Conservation (phyloP, 345 rosid genomes). For the Acer negundo region DNA sequence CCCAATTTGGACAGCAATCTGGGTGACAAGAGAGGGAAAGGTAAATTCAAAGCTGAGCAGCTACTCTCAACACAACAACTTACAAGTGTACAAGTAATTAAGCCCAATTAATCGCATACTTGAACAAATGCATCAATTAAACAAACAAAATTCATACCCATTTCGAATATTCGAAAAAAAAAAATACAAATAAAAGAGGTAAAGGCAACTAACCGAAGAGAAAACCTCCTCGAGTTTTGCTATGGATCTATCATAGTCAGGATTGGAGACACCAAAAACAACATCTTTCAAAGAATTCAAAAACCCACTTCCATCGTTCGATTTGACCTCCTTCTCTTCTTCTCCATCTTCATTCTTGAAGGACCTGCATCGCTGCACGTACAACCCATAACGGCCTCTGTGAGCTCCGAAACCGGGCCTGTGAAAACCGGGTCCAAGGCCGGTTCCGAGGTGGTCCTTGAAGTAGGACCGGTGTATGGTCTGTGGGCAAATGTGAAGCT, state of each 20-base stretch:
- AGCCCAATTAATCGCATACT: neutral
- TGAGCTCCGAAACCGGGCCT: constrained; percentile 28
- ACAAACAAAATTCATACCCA: neutral
- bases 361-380: constrained; percentile 43
- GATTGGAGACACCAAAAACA: constrained; percentile 34
- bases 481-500: constrained; percentile 55
- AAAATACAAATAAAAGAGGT: neutral
- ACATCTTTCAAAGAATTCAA: constrained; percentile 42
- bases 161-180: neutral
- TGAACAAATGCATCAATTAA: neutral
- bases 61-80: neutral
- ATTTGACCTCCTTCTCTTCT: constrained; percentile 39
- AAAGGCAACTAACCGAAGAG: constrained; percentile 48
- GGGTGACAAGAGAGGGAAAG: neutral
- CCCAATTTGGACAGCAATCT: constrained; percentile 86
- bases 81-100: neutral
- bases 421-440: constrained; percentile 31
- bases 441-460: constrained; percentile 33
- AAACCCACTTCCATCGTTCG: constrained; percentile 29
- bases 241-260: constrained; percentile 43
- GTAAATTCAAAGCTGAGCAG: neutral
- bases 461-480: constrained; percentile 38
- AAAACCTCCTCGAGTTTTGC: constrained; percentile 60
- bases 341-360: constrained; percentile 55
- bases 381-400: constrained; percentile 30